These are phyloP conservation scores for Medicago arabica DNA, from an alignment of 306 rosid genomes.

Conservation along the genomic window DNA sequence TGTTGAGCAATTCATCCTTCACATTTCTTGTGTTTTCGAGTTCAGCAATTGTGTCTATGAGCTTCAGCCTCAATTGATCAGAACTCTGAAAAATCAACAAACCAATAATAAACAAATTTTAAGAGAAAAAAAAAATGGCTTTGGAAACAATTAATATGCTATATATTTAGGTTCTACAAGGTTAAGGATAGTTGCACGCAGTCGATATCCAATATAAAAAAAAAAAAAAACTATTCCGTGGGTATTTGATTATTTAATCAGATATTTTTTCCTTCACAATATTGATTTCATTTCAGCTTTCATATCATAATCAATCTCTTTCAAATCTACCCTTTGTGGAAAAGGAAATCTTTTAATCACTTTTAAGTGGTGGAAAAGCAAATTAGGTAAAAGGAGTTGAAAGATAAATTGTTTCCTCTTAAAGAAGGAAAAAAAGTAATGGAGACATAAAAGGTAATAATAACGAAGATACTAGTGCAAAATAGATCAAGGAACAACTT, in stretches of 20 bases:
- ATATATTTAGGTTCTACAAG: too few species aligned
- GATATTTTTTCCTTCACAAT: too few species aligned
- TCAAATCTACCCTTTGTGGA: not conserved
- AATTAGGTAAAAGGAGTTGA: slow-evolving; percentile 19
- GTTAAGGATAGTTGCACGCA: too few species aligned
- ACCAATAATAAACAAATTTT: not conserved
- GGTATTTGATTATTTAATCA: not conserved
- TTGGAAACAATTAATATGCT: too few species aligned
- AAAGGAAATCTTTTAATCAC: not conserved
- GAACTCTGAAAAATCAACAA: slow-evolving; percentile 46
- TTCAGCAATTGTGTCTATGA: slow-evolving; percentile 45
- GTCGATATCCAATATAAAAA: too few species aligned
- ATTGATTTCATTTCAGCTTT: too few species aligned
- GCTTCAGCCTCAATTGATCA: slow-evolving; percentile 61
- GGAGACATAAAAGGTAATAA: not conserved
- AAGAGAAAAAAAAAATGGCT: too few species aligned
- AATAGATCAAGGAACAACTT: slow-evolving; percentile 5
- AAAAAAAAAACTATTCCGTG: too few species aligned
- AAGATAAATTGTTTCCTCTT: slow-evolving; percentile 15
- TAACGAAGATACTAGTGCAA: not conserved
- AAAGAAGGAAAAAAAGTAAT: slow-evolving; percentile 1
- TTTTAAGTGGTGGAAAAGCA: not conserved
- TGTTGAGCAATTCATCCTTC: slow-evolving; percentile 38
- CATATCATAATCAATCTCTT: not conserved
- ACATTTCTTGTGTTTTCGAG: slow-evolving; percentile 47